phyloP scores from a whole-genome alignment of 1,139 yeast genomes.

The Suhomyces wounanorum region DNA sequence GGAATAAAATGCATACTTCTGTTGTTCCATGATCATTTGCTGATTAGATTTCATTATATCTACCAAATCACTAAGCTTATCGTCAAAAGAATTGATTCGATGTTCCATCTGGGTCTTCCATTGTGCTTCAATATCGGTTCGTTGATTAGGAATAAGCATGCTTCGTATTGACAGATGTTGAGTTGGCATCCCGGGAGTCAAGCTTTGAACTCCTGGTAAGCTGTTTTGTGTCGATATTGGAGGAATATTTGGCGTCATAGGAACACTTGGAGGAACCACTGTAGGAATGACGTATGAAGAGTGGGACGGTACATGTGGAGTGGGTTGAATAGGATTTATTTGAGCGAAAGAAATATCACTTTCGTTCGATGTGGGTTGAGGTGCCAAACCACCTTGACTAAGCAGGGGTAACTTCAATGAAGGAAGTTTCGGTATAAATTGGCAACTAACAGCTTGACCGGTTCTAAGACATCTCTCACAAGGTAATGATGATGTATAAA shows the following conservation, averaged over 20 bases:
- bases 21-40: constrained; percentile 26
- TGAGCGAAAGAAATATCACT: constrained; percentile 20
- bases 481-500: constrained; percentile 47
- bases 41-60: constrained; percentile 41
- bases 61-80: constrained; percentile 46
- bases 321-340: constrained; percentile 11
- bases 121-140: constrained; percentile 13
- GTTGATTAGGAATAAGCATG: constrained; percentile 8
- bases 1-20: constrained; percentile 12
- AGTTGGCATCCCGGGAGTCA: not conserved
- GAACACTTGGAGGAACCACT: constrained; percentile 2
- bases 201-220: not conserved
- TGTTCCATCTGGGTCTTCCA: constrained; percentile 51
- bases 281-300: constrained; percentile 2
- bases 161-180: constrained; percentile 1
- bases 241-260: constrained; percentile 5
- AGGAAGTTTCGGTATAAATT: constrained; percentile 58
- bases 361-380: not conserved
- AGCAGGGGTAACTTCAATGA: constrained; percentile 41
- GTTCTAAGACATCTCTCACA: constrained; percentile 60
- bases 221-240: not conserved
- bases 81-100: constrained; percentile 48
- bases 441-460: constrained; percentile 51
- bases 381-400: constrained; percentile 15
- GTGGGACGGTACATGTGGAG: constrained; percentile 3